These are phyloP conservation scores for Chenopodium album DNA, from an alignment of 148 eudicot genomes.

Conservation along the genomic window DNA sequence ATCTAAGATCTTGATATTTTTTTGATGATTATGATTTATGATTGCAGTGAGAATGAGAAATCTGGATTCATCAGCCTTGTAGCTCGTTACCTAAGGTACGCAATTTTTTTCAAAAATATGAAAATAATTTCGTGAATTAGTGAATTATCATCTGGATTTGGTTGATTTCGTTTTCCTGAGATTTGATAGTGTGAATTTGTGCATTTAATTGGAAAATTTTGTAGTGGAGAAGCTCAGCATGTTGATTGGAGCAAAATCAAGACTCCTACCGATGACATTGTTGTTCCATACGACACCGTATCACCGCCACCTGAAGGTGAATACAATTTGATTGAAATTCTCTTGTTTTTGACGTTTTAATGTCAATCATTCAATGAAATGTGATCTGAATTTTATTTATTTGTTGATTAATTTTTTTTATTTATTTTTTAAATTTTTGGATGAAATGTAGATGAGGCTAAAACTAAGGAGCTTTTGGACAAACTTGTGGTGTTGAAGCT, in stretches of 20 bases:
- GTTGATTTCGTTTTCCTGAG: background rate
- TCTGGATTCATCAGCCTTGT: constrained; percentile 95
- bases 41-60: constrained; percentile 85
- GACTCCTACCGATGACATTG: constrained; percentile 89
- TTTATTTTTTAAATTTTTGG: constrained; percentile 2
- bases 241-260: constrained; percentile 96
- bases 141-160: background rate
- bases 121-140: too few species aligned
- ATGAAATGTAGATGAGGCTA: constrained; percentile 46
- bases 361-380: constrained; percentile 19
- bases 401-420: background rate
- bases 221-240: constrained; percentile 78
- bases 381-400: constrained; percentile 8
- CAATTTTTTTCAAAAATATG: too few species aligned
- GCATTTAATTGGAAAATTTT: background rate
- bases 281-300: constrained; percentile 76
- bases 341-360: background rate
- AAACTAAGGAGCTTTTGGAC: constrained; percentile 70
- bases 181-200: background rate
- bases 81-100: constrained; percentile 82
- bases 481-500: constrained; percentile 98
- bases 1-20: constrained; percentile 19
- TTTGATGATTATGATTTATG: background rate
- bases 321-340: background rate
- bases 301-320: constrained; percentile 69